Evolutionary conservation across 164 flowering plant species (phyloP).

Genomic region (Taxillus chinensis): DNA sequence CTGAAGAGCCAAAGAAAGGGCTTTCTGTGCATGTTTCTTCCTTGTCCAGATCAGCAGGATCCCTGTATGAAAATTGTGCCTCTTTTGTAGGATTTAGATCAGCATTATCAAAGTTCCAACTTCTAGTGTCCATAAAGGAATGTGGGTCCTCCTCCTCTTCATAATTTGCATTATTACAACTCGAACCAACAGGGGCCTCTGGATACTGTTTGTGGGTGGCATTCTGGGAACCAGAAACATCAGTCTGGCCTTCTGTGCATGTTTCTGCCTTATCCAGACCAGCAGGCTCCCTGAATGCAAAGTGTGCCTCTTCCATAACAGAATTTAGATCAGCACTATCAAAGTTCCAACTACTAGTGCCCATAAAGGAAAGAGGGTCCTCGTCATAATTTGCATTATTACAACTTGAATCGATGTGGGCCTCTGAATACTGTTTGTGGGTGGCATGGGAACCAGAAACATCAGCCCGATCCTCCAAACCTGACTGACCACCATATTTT

Average conservation of each 20-base stretch:
- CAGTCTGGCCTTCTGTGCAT: no score
- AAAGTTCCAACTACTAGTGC: constrained; percentile 7
- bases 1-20: background rate
- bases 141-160: constrained; percentile 11
- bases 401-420: constrained; percentile 16
- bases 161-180: constrained; percentile 14
- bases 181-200: constrained; percentile 16
- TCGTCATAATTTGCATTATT: constrained; percentile 14
- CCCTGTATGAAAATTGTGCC: background rate
- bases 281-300: no score
- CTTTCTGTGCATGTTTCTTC: background rate
- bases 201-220: background rate
- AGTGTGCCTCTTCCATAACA: background rate
- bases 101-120: background rate
- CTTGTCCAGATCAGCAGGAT: background rate
- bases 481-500: constrained; percentile 20
- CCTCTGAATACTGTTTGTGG: constrained; percentile 7
- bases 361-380: constrained; percentile 7
- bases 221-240: no score
- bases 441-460: constrained; percentile 13
- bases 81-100: background rate
- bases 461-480: constrained; percentile 20
- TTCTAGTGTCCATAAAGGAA: constrained; percentile 10
- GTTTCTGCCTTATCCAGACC: no score
- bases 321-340: constrained; percentile 1